A percentile compares a stretch with the other conserved stretches of the same genome.
Conservation (phyloP, 1,284 basidiomycete species). For the Acaromyces ingoldii region DNA sequence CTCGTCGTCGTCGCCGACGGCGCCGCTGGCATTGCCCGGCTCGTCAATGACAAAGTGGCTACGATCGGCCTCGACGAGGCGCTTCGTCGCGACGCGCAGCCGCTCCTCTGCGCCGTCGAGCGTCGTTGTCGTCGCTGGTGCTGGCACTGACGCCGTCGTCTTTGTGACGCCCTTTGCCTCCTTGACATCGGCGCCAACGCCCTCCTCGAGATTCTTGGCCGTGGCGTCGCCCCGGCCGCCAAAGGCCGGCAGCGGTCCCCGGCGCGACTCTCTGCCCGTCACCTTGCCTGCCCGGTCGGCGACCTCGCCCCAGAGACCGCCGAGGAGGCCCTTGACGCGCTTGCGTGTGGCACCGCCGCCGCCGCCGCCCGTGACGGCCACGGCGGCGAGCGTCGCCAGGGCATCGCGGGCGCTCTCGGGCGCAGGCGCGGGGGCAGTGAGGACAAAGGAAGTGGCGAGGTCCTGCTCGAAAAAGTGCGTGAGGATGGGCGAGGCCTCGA, state of each 20-base stretch:
- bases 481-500: constrained; percentile 43
- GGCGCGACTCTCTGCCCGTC: constrained; percentile 45
- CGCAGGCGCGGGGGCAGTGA: constrained; percentile 26
- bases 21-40: constrained; percentile 2
- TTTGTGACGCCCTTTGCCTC: not conserved
- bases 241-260: constrained; percentile 46
- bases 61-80: constrained; percentile 1
- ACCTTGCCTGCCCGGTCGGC: constrained; percentile 45
- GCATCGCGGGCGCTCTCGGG: constrained; percentile 4
- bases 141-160: not conserved
- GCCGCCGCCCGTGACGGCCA: constrained; percentile 11
- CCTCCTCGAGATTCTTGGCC: not conserved
- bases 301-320: constrained; percentile 47
- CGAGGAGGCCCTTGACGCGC: constrained; percentile 43
- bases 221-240: constrained; percentile 9
- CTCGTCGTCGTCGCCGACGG: constrained; percentile 5
- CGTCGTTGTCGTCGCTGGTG: not conserved
- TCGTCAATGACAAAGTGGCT: constrained; percentile 14
- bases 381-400: constrained; percentile 5
- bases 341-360: constrained; percentile 1
- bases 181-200: not conserved
- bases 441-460: constrained; percentile 38
- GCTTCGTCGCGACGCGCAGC: constrained; percentile 4
- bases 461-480: constrained; percentile 47
- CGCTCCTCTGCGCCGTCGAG: constrained; percentile 6